These are phyloP conservation scores for Fusarium sp. DNA, from an alignment of 2,329 filamentous ascomycete genomes.

Conservation along the genomic window DNA sequence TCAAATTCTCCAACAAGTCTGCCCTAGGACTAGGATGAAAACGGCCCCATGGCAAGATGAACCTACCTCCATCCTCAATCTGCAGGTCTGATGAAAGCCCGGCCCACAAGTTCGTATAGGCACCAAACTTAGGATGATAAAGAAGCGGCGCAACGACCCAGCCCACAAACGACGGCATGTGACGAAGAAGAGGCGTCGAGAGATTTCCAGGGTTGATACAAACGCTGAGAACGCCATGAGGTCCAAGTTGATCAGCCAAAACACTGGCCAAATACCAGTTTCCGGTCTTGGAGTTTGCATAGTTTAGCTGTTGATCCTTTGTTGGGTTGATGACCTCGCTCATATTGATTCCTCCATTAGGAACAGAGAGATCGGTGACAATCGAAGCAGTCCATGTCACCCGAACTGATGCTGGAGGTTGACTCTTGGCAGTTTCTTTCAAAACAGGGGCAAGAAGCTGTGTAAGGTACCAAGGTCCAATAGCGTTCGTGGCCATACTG, in stretches of 20 bases:
- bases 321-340: not conserved
- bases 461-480: slow-evolving; percentile 36
- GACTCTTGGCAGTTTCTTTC: not conserved
- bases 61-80: slow-evolving; percentile 30
- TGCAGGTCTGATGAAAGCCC: slow-evolving; percentile 2
- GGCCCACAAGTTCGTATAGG: slow-evolving; percentile 27
- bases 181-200: slow-evolving; percentile 18
- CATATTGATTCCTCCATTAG: slow-evolving; percentile 25
- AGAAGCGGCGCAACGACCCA: slow-evolving; percentile 10
- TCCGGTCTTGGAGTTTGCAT: slow-evolving; percentile 34
- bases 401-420: slow-evolving; percentile 17
- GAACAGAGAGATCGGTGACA: slow-evolving; percentile 19
- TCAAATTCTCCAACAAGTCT: slow-evolving; percentile 21
- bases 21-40: slow-evolving; percentile 19
- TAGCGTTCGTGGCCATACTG: slow-evolving; percentile 34
- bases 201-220: slow-evolving; percentile 34
- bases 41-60: slow-evolving; percentile 20
- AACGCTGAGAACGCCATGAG: slow-evolving; percentile 23
- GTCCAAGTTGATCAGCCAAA: slow-evolving; percentile 11
- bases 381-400: slow-evolving; percentile 34
- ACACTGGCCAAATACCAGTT: slow-evolving; percentile 31
- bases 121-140: slow-evolving; percentile 27
- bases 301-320: slow-evolving; percentile 17
- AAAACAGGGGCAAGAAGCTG: slow-evolving; percentile 29
- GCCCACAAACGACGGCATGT: slow-evolving; percentile 19